Percentiles rank a stretch among this genome's conserved stretches.
Evolutionary conservation across 495 filamentous ascomycete genomes (phyloP).

Genomic region (Thozetella sp.): DNA sequence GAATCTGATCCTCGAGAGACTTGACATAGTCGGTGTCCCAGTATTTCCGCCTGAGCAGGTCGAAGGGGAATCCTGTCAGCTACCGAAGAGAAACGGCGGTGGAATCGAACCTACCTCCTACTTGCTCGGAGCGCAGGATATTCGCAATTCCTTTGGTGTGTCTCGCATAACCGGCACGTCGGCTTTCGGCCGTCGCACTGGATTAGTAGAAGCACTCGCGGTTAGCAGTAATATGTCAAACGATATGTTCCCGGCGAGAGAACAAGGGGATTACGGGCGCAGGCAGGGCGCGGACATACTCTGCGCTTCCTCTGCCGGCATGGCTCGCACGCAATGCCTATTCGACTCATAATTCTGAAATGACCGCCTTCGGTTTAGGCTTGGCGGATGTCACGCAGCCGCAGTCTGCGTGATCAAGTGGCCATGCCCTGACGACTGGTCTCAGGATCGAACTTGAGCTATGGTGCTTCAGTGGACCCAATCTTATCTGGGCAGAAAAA

Average conservation of each 20-base stretch:
- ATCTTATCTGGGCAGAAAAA: too few relatives aligned
- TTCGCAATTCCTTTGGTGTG: background rate
- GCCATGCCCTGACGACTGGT: background rate
- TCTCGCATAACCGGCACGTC: background rate
- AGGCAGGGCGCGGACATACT: background rate
- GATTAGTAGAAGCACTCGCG: too few relatives aligned
- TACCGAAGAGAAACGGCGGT: background rate
- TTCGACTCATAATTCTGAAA: background rate
- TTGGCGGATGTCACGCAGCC: background rate
- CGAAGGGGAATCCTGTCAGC: background rate
- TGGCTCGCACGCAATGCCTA: background rate
- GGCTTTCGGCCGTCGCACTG: conserved; percentile 5
- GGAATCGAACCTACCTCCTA: background rate
- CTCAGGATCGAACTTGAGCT: background rate
- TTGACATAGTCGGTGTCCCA: conserved; percentile 6
- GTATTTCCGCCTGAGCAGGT: conserved; percentile 6
- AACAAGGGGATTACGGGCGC: background rate
- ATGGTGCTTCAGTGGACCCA: too few relatives aligned
- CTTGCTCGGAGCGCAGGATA: background rate
- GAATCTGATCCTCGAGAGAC: conserved; percentile 5
- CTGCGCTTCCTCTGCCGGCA: background rate
- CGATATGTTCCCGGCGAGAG: background rate
- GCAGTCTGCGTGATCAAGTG: background rate
- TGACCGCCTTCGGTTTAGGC: background rate
- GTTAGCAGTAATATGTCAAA: background rate